These are phyloP conservation scores for Aspergillus cristatus DNA, from an alignment of 495 filamentous ascomycete genomes.

Conservation along the genomic window DNA sequence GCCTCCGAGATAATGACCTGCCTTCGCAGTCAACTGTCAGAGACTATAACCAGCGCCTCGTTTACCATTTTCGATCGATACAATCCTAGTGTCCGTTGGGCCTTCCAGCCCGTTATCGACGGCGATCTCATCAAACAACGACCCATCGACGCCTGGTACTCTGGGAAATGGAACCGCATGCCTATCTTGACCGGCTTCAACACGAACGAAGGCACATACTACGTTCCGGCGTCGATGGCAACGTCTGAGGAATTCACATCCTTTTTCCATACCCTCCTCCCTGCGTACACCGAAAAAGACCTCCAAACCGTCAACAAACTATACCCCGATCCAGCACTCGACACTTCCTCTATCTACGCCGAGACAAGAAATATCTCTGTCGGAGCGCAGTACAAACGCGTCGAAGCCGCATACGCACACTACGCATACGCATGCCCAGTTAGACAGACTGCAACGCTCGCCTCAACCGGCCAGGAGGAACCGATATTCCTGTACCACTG, in stretches of 20 bases:
- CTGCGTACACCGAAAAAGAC: constrained; percentile 35
- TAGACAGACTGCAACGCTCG: constrained; percentile 48
- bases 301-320: constrained; percentile 33
- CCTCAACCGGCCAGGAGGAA: constrained; percentile 21
- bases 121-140: constrained; percentile 44
- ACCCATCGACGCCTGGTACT: constrained; percentile 47
- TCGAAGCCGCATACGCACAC: constrained; percentile 55
- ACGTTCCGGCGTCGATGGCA: constrained; percentile 40
- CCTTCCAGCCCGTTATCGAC: constrained; percentile 62
- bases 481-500: constrained; percentile 52
- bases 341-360: constrained; percentile 23
- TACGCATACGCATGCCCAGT: constrained; percentile 62
- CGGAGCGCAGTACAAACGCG: constrained; percentile 47
- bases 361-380: constrained; percentile 25
- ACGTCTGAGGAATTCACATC: constrained; percentile 38
- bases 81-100: constrained; percentile 48
- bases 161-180: constrained; percentile 43
- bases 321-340: constrained; percentile 47
- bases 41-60: constrained; percentile 38
- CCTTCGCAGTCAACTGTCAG: constrained; percentile 40
- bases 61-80: constrained; percentile 44
- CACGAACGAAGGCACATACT: constrained; percentile 55
- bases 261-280: constrained; percentile 50
- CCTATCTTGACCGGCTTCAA: constrained; percentile 59
- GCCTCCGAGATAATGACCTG: constrained; percentile 39